These are phyloP conservation scores for Podaxis mareebaensis DNA, from an alignment of 768 basidiomycete genomes.

Conservation along the genomic window DNA sequence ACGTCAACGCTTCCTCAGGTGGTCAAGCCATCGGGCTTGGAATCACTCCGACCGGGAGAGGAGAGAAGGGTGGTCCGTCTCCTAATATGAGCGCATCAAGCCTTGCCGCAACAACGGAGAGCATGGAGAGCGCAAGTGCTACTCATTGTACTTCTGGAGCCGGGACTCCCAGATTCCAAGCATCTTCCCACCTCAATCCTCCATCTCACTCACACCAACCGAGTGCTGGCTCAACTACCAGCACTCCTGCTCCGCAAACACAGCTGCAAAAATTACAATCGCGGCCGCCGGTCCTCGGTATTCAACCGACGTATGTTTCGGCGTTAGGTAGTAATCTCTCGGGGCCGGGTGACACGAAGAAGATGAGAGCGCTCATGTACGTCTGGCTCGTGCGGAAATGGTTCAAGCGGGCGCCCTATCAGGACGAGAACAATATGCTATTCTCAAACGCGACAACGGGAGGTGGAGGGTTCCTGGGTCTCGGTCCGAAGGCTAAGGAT, in stretches of 20 bases:
- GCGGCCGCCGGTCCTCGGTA: constrained; percentile 56
- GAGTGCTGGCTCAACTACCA: neutral
- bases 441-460: neutral
- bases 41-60: neutral
- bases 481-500: constrained; percentile 14
- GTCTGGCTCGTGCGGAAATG: constrained; percentile 78
- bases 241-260: constrained; percentile 11
- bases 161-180: neutral
- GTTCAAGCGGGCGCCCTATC: constrained; percentile 47
- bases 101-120: constrained; percentile 6
- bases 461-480: constrained; percentile 11
- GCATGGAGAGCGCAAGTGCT: constrained; percentile 8
- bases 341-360: constrained; percentile 19
- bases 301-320: constrained; percentile 65
- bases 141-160: neutral
- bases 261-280: constrained; percentile 26
- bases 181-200: constrained; percentile 3
- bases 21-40: neutral
- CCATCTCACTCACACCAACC: constrained; percentile 10
- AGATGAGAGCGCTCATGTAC: constrained; percentile 53
- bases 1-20: neutral
- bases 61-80: neutral
- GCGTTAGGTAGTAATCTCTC: constrained; percentile 23
- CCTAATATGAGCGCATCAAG: constrained; percentile 15
- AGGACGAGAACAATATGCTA: constrained; percentile 3